These are phyloP conservation scores for Fusarium bactridioides DNA, from an alignment of 2,329 filamentous ascomycete genomes.

Conservation along the genomic window DNA sequence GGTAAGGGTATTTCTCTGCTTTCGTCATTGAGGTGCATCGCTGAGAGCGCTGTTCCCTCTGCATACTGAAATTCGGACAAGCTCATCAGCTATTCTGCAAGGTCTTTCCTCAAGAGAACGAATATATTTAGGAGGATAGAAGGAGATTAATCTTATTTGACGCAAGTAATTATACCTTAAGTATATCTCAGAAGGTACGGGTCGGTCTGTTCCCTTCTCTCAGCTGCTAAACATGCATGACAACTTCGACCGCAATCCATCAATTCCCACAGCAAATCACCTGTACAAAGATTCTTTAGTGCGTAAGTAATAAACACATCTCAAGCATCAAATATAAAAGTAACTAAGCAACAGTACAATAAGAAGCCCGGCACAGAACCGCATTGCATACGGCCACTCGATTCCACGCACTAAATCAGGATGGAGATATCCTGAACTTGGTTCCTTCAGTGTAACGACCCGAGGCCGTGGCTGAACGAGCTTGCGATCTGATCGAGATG, in stretches of 20 bases:
- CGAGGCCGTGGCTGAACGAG: fast-evolving
- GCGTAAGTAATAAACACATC: no score
- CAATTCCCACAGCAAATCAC: fast-evolving
- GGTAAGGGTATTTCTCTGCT: not conserved
- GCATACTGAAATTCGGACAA: not conserved
- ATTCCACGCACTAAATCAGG: not conserved
- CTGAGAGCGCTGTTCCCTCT: not conserved
- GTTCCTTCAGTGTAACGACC: no score
- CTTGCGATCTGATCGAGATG: not conserved
- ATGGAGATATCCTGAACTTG: not conserved
- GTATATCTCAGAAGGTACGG: no score
- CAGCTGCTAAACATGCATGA: no score
- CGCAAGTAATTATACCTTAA: no score
- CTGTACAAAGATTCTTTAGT: fast-evolving
- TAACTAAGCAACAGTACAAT: not conserved
- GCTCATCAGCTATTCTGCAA: not conserved
- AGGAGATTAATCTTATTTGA: not conserved
- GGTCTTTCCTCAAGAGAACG: not conserved
- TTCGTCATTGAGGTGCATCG: not conserved
- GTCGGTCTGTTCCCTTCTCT: no score
- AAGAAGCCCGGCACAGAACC: not conserved
- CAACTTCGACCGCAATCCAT: no score
- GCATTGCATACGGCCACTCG: not conserved
- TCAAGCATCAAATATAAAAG: no score
- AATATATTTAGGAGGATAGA: fast-evolving